Evolutionary conservation across 2,329 filamentous ascomycete genomes (phyloP).

Genomic region (Trichoderma harzianum): DNA sequence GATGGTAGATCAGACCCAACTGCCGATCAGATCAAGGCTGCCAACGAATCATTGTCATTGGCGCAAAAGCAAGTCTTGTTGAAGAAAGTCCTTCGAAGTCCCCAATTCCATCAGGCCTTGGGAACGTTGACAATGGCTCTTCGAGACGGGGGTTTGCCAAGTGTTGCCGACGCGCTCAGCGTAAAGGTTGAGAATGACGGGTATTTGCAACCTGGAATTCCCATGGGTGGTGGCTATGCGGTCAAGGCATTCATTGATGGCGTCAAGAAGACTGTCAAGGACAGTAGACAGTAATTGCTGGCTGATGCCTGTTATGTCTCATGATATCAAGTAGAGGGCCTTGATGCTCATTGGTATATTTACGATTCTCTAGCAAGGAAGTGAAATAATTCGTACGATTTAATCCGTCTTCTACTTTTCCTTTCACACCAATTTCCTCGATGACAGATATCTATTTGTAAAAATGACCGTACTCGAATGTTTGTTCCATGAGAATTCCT

Average conservation of each 20-base stretch:
- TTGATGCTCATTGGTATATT: neutral
- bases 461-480: neutral
- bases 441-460: neutral
- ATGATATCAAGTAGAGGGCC: neutral
- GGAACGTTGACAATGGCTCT: slow-evolving; percentile 82
- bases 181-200: slow-evolving; percentile 83
- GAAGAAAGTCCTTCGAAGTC: slow-evolving; percentile 77
- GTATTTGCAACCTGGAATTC: slow-evolving; percentile 73
- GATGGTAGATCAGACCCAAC: slow-evolving; percentile 62
- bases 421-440: neutral
- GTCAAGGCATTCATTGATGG: slow-evolving; percentile 90
- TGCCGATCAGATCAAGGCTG: slow-evolving; percentile 65
- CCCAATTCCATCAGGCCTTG: slow-evolving; percentile 86
- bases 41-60: slow-evolving; percentile 68
- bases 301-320: neutral
- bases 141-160: slow-evolving; percentile 85
- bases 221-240: slow-evolving; percentile 81
- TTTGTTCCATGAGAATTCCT: neutral
- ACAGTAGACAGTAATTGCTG: slow-evolving; percentile 37
- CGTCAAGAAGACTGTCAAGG: slow-evolving; percentile 73
- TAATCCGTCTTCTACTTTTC: neutral
- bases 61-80: slow-evolving; percentile 78
- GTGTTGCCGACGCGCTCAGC: slow-evolving; percentile 79
- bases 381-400: neutral
- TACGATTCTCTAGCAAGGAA: neutral